These are phyloP conservation scores for Hypoxylon sp. DNA, from an alignment of 2,329 filamentous ascomycete genomes.

Conservation along the genomic window DNA sequence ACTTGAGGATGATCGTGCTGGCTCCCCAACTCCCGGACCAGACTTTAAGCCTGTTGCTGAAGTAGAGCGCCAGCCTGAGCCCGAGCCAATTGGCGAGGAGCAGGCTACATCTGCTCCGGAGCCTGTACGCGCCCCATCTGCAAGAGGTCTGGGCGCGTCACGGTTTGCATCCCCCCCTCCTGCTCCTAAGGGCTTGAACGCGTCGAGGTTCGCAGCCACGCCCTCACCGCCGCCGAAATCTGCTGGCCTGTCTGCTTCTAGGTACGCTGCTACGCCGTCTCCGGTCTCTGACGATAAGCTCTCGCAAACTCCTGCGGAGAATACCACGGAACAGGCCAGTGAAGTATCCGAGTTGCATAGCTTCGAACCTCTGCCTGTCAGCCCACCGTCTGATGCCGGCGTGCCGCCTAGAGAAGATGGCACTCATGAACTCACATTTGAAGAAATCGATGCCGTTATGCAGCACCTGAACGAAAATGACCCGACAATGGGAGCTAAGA, in stretches of 20 bases:
- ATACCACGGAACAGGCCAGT: constrained; percentile 18
- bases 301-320: constrained; percentile 16
- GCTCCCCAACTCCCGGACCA: constrained; percentile 53
- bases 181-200: constrained; percentile 57
- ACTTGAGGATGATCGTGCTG: constrained; percentile 50
- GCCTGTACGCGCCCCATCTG: constrained; percentile 28
- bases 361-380: constrained; percentile 52
- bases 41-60: constrained; percentile 41
- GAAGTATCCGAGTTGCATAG: constrained; percentile 51
- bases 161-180: constrained; percentile 53
- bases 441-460: constrained; percentile 95
- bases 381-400: constrained; percentile 48
- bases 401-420: constrained; percentile 43
- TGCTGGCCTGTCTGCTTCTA: constrained; percentile 59
- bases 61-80: constrained; percentile 38
- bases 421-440: constrained; percentile 68
- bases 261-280: constrained; percentile 59
- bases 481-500: constrained; percentile 80
- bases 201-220: constrained; percentile 61
- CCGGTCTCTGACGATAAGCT: constrained; percentile 48
- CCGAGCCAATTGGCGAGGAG: constrained; percentile 32
- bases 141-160: constrained; percentile 49
- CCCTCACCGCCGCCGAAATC: constrained; percentile 59
- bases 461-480: constrained; percentile 81
- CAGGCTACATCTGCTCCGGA: constrained; percentile 42